Base-by-base conservation (phyloP, 768 basidiomycete species). In the Mycena haematopus region DNA sequence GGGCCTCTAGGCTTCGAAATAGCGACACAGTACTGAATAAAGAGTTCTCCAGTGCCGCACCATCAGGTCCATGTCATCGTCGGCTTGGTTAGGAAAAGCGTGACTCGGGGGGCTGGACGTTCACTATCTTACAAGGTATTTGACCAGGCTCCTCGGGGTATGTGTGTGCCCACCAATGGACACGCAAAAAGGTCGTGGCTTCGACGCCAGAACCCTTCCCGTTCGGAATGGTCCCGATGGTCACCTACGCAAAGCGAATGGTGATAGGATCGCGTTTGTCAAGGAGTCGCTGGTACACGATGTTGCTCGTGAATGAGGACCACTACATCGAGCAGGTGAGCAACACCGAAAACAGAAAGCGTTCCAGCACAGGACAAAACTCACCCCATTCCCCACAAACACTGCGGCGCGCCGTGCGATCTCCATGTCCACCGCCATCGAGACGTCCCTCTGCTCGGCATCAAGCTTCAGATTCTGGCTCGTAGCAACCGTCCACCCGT, bases 221-320 rank as follows among this genome's bases (percentile, higher is more conserved):
- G 6, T 36, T 3, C 36, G 3, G 14, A 36, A 3, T 4, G 36
- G 9, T 31, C 36, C 11, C 11, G 36, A 21, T 17, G 19, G 40
- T 17, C 19, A n/a, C 10, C 57, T 60, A 65, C 27, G 63, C 38
- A 25, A 56, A 52, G 9, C 58, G 45, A 22, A 59, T 65, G 7
- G 45, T 59, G 22, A 65, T 51, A 3, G 60, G 54, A 22, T 68
- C 63, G 25, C 56, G 60, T 17, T 65, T 63, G 46, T 70, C 69
- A 21, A 70, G 68, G 9, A 70, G 46, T 11, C 71, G 66, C 44
- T 61, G 56, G 40, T 70, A 70, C 2, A 69, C 60, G 38, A 72
- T 67, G 40, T 70, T 72, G 51, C 68, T 69, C 17, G 69, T 72
- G 42, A 70, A 69, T 1, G 69, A 70, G 13, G 68, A 69, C 69